Evolutionary conservation across 345 rosid genomes (phyloP).

Genomic region (Laguncularia racemosa): DNA sequence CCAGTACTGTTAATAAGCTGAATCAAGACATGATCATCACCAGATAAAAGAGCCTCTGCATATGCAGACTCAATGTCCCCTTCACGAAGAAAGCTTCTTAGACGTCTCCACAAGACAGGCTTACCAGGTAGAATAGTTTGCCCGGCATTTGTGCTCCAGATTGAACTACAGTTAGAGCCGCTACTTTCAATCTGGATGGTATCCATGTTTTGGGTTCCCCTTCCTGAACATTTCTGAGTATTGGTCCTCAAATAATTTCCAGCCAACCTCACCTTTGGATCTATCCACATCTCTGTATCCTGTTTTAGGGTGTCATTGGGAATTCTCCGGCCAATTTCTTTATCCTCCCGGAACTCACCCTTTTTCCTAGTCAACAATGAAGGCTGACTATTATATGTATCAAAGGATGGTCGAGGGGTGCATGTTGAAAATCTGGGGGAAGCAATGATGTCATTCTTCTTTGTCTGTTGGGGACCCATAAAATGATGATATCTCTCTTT

Average conservation of each 20-base stretch:
- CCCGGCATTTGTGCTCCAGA: conserved; percentile 22
- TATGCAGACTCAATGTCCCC: conserved; percentile 82
- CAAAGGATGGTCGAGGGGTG: conserved; percentile 64
- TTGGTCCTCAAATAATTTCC: conserved; percentile 36
- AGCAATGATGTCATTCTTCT: conserved; percentile 40
- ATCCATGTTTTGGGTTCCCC: conserved; percentile 24
- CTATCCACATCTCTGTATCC: conserved; percentile 33
- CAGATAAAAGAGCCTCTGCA: conserved; percentile 57
- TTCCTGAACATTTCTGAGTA: conserved; percentile 34
- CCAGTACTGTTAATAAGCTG: conserved; percentile 89
- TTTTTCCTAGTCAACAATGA: conserved; percentile 37
- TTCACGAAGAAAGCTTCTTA: conserved; percentile 48
- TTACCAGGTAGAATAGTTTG: conserved; percentile 25
- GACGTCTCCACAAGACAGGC: conserved; percentile 42
- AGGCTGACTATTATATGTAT: conserved; percentile 41
- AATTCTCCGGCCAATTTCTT: conserved; percentile 39
- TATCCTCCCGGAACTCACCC: conserved; percentile 46
- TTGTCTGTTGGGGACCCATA: conserved; percentile 33
- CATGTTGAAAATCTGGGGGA: conserved; percentile 61
- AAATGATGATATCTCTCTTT: conserved; percentile 31
- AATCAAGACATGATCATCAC: conserved; percentile 55
- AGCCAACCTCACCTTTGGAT: conserved; percentile 22
- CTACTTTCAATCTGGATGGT: conserved; percentile 19
- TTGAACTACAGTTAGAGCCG: conserved; percentile 25
- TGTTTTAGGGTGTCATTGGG: conserved; percentile 30